Conservation (phyloP, 1,139 yeast species). For the Geotrichum carabidarum region DNA sequence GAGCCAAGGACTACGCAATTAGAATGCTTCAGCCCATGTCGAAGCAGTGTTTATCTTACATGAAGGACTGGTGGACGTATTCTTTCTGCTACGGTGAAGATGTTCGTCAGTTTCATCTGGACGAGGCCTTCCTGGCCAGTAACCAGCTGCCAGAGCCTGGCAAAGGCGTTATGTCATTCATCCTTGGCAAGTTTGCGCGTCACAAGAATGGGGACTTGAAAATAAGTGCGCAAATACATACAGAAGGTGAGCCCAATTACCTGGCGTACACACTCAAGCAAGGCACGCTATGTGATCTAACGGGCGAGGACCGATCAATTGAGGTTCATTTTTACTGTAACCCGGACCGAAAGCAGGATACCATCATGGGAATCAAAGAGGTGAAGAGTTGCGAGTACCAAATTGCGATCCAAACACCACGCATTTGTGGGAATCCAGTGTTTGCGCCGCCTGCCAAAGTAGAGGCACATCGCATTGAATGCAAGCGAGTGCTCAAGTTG, state of each 20-base stretch:
- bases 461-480: conserved; percentile 42
- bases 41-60: conserved; percentile 37
- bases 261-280: conserved; percentile 45
- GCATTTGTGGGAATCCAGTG: conserved; percentile 51
- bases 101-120: conserved; percentile 54
- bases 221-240: conserved; percentile 1
- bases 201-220: conserved; percentile 13
- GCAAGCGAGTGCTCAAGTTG: conserved; percentile 37
- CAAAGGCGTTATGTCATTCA: conserved; percentile 42
- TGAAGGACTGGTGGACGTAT: conserved; percentile 60
- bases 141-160: conserved; percentile 33
- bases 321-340: conserved; percentile 69
- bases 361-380: conserved; percentile 52
- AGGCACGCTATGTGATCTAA: conserved; percentile 73
- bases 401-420: conserved; percentile 54
- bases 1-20: conserved; percentile 28
- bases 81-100: conserved; percentile 53
- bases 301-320: conserved; percentile 55
- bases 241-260: conserved; percentile 20
- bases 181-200: conserved; percentile 45
- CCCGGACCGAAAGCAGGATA: conserved; percentile 33
- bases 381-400: conserved; percentile 67
- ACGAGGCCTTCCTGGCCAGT: conserved; percentile 6
- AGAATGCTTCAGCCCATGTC: conserved; percentile 31
- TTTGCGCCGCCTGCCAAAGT: conserved; percentile 45